Evolutionary conservation across 768 basidiomycete species (phyloP).

Genomic region (Aureoboletus auriporus): DNA sequence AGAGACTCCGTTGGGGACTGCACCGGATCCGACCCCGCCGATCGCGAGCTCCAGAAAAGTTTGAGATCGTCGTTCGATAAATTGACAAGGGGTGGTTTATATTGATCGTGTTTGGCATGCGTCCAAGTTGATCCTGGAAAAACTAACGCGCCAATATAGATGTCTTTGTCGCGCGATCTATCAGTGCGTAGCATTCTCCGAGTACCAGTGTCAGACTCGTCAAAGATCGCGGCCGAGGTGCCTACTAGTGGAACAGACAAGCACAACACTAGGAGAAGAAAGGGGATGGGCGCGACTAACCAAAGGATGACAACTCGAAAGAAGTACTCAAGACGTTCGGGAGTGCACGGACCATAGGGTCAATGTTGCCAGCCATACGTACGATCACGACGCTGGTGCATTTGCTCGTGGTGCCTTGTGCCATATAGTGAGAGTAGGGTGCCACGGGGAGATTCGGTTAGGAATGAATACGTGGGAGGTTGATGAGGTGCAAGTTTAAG

Average conservation of each 20-base stretch:
- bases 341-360: constrained; percentile 39
- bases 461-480: no score
- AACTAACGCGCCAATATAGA: constrained; percentile 71
- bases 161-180: constrained; percentile 71
- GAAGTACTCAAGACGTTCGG: no score
- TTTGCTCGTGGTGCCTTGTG: constrained; percentile 67
- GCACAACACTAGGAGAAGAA: no score
- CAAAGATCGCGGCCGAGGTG: no score
- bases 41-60: constrained; percentile 62
- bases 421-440: constrained; percentile 43
- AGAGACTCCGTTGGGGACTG: constrained; percentile 64
- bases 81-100: constrained; percentile 71
- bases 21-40: constrained; percentile 75
- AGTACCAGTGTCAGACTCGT: constrained; percentile 49
- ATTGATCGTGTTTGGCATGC: no score
- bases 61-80: constrained; percentile 76
- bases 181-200: constrained; percentile 82
- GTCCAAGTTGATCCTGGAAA: constrained; percentile 68
- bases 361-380: constrained; percentile 89
- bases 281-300: no score
- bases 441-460: no score
- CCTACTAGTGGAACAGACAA: no score
- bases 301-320: no score
- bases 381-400: constrained; percentile 60
- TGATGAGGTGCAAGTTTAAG: no score